A percentile compares a stretch with the other conserved stretches of the same genome.
These are phyloP conservation scores for Penstemon eatonii DNA, from an alignment of 257 asterid species.

Conservation along the genomic window DNA sequence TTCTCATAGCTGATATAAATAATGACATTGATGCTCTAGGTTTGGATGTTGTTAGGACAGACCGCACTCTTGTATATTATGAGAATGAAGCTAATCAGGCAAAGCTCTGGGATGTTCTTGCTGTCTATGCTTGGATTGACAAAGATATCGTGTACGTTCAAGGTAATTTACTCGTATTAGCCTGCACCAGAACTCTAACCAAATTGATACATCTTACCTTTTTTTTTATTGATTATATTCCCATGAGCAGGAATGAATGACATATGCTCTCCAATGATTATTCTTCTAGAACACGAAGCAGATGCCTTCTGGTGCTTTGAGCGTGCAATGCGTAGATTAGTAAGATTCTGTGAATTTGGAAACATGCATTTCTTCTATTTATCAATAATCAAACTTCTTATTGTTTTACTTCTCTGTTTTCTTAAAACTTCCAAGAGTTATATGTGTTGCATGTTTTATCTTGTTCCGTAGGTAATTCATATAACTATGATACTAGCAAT, in stretches of 20 bases:
- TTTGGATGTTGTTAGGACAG: constrained; percentile 91
- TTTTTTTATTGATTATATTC: constrained; percentile 26
- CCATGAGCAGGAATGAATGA: constrained; percentile 85
- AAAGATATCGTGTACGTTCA: constrained; percentile 95
- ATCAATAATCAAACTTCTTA: background rate
- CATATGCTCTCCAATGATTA: constrained; percentile 92
- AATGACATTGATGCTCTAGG: constrained; percentile 48
- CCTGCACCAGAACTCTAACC: constrained; percentile 20
- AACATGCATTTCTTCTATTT: constrained; percentile 2
- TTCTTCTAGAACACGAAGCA: constrained; percentile 88
- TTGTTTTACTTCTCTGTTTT: background rate
- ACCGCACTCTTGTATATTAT: constrained; percentile 73
- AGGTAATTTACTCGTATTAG: constrained; percentile 51
- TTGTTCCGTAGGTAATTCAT: background rate
- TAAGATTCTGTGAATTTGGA: constrained; percentile 36
- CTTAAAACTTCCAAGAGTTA: constrained; percentile 1
- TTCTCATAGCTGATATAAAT: constrained; percentile 26
- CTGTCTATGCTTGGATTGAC: constrained; percentile 92
- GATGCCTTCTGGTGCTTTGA: constrained; percentile 99
- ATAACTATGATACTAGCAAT: too few species aligned
- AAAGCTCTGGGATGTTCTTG: constrained; percentile 82
- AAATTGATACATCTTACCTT: constrained; percentile 26
- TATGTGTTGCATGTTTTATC: constrained; percentile 8
- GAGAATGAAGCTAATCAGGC: constrained; percentile 81
- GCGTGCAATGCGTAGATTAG: constrained; percentile 94